Evolutionary conservation across 805 yeast species (phyloP).

Genomic region (Metschnikowia koreensis): DNA sequence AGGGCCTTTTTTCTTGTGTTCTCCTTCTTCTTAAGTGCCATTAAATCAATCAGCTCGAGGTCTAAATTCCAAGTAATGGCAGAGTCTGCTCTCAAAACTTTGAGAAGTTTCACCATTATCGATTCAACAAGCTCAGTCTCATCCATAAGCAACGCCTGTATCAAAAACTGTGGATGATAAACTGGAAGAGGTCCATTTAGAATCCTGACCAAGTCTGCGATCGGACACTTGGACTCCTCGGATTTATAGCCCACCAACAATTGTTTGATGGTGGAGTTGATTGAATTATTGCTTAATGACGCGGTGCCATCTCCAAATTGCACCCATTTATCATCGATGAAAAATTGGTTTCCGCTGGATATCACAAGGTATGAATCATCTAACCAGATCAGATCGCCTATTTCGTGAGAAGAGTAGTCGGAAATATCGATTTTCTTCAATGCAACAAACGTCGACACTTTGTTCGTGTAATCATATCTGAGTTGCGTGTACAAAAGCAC

Average conservation of each 20-base stretch:
- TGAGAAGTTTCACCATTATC: slow-evolving; percentile 54
- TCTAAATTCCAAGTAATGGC: slow-evolving; percentile 34
- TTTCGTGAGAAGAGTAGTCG: slow-evolving; percentile 69
- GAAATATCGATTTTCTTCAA: slow-evolving; percentile 71
- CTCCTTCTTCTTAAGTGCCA: slow-evolving; percentile 6
- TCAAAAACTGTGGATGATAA: slow-evolving; percentile 85
- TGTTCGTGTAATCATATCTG: slow-evolving; percentile 85
- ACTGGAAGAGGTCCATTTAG: slow-evolving; percentile 87
- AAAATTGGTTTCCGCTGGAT: slow-evolving; percentile 88
- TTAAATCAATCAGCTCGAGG: slow-evolving; percentile 22
- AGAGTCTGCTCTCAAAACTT: slow-evolving; percentile 44
- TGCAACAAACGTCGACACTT: slow-evolving; percentile 71
- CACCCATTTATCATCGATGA: slow-evolving; percentile 68
- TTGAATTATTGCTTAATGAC: slow-evolving; percentile 19
- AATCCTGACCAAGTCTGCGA: slow-evolving; percentile 70
- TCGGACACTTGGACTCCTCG: slow-evolving; percentile 32
- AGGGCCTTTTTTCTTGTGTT: slow-evolving; percentile 1
- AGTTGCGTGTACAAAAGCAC: slow-evolving; percentile 75
- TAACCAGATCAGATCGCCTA: slow-evolving; percentile 90
- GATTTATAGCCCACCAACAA: slow-evolving; percentile 32
- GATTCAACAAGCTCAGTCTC: slow-evolving; percentile 54
- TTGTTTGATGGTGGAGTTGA: slow-evolving; percentile 54
- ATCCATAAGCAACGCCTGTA: slow-evolving; percentile 69
- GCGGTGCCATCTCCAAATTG: slow-evolving; percentile 23
- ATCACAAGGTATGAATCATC: slow-evolving; percentile 73